Base-by-base conservation (phyloP, 2,329 filamentous ascomycete genomes). In the Colletotrichum coccodes region DNA sequence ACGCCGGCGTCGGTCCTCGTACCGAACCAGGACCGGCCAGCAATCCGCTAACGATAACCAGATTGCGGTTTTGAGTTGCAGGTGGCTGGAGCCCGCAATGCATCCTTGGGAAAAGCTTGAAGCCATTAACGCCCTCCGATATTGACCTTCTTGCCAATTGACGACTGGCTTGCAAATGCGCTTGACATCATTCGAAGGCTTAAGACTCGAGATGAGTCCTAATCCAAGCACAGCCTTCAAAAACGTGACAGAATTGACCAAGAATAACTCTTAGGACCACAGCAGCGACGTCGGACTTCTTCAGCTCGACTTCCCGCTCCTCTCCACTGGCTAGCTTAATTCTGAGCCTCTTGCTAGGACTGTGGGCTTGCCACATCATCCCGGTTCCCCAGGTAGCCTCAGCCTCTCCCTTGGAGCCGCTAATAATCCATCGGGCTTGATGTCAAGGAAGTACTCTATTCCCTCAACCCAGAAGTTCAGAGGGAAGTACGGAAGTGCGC, bases 371-470 rank as follows among this genome's bases (percentile, higher is more conserved):
- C 73, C 73, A 75, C 6, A 34, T 38, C 3, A 26, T 6, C 4
- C 34, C 44, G 8, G 30, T 14, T 21, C 23, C 26, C 32, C 72
- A 53, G 4, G 71, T 71, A 28, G 78, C 42, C 54, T 77, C 75
- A 18, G 80, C 72, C 72, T 80, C 78, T 1, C 79, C 80, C 57
- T 80, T 72, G 7, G 76, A 79, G 18, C 80, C 80, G 1, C 76
- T 75, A 63, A 82, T 81, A 32, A 76, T 64, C 79, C 79, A 82
- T 16, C 74, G 74, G 26, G 77, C 14, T 70, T 66, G 50, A 73
- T 71, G 30, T 76, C 74, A 26, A 76, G 50, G 14, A 70, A 74
- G 26, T 71, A 77, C 36, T 72, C 66, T 1, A 42, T 47, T 0
- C 71, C 72, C 32, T 75, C 70, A 1, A 68, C 7, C 73, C 75